Percentiles rank a stretch among this genome's conserved stretches.
Conservation (phyloP, 177 flowering plant species). For the Telopea speciosissima region DNA sequence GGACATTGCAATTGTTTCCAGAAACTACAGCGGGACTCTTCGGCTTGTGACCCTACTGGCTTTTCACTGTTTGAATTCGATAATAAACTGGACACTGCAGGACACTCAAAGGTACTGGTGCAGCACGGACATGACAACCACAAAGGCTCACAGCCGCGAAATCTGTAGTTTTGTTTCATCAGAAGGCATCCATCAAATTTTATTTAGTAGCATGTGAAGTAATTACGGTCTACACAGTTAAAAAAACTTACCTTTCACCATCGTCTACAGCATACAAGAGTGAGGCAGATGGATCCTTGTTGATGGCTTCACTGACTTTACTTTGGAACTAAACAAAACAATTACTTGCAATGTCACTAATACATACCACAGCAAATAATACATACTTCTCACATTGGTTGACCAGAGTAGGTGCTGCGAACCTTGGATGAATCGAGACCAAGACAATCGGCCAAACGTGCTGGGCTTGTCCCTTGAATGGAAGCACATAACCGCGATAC, state of each 20-base stretch:
- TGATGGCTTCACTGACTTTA: conserved; percentile 43
- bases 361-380: background rate
- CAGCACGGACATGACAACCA: conserved; percentile 85
- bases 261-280: conserved; percentile 50
- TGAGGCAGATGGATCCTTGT: conserved; percentile 45
- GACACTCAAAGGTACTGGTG: conserved; percentile 68
- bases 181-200: conserved; percentile 1
- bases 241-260: conserved; percentile 63
- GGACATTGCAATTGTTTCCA: conserved; percentile 71
- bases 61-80: conserved; percentile 29
- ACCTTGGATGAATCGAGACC: conserved; percentile 98
- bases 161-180: conserved; percentile 47
- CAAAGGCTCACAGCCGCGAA: conserved; percentile 71
- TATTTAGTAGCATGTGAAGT: background rate
- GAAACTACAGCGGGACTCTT: conserved; percentile 31
- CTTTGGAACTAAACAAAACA: conserved; percentile 51
- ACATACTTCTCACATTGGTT: background rate
- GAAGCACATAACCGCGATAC: conserved; percentile 94
- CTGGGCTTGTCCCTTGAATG: conserved; percentile 94
- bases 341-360: conserved; percentile 9
- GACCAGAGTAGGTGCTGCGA: conserved; percentile 4
- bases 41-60: conserved; percentile 21
- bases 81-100: conserved; percentile 50
- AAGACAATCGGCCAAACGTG: conserved; percentile 93
- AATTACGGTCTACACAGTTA: background rate